phyloP scores from a whole-genome alignment of 345 rosid genomes.

The Bruguiera sexangula region DNA sequence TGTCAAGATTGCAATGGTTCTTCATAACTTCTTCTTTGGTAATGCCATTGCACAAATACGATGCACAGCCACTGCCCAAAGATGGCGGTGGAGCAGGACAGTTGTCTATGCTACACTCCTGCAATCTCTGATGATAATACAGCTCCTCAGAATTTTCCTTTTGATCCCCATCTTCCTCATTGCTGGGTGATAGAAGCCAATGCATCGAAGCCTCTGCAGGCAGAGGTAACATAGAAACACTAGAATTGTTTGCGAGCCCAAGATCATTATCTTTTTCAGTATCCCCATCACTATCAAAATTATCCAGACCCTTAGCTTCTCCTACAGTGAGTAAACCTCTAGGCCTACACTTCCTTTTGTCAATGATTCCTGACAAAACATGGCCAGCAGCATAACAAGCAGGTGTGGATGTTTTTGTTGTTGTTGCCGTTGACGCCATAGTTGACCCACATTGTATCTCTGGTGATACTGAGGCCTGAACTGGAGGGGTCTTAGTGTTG shows the following conservation, averaged over 20 bases:
- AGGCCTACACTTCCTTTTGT: slow-evolving; percentile 90
- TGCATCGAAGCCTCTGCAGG: slow-evolving; percentile 76
- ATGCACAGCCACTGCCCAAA: slow-evolving; percentile 25
- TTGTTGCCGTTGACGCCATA: slow-evolving; percentile 12
- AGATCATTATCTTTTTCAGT: slow-evolving; percentile 6
- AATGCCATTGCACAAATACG: background rate
- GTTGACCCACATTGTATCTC: slow-evolving; percentile 70
- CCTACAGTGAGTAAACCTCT: slow-evolving; percentile 72
- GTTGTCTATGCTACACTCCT: slow-evolving; percentile 21
- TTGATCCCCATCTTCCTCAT: slow-evolving; percentile 41
- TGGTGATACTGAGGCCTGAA: slow-evolving; percentile 83
- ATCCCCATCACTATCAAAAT: slow-evolving; percentile 32
- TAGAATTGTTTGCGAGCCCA: slow-evolving; percentile 13
- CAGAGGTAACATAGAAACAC: slow-evolving; percentile 41
- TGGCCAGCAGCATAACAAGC: slow-evolving; percentile 87
- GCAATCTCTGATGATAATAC: slow-evolving; percentile 19
- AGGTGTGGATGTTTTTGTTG: slow-evolving; percentile 27
- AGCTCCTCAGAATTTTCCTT: slow-evolving; percentile 33
- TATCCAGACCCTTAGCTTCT: slow-evolving; percentile 37
- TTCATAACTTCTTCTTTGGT: slow-evolving; percentile 19
- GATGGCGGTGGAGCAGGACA: slow-evolving; percentile 40
- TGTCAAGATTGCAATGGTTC: slow-evolving; percentile 13
- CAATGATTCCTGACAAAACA: slow-evolving; percentile 72
- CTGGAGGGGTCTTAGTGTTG: slow-evolving; percentile 68
- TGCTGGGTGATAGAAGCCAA: slow-evolving; percentile 85